phyloP scores from a whole-genome alignment of 2,329 filamentous ascomycete species.

The Phialophora tarda region DNA sequence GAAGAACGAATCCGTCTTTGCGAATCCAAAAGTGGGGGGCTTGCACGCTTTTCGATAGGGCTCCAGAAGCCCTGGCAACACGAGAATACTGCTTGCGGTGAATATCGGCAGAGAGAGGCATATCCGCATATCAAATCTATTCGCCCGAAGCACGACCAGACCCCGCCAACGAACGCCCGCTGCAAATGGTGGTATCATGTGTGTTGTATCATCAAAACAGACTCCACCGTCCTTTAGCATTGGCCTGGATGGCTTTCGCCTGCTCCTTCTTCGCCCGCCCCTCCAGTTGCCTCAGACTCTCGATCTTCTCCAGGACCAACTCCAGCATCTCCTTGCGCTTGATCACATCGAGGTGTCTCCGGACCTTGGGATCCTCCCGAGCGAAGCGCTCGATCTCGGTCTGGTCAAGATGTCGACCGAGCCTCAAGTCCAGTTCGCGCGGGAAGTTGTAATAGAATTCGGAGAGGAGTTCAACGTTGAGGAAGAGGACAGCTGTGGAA shows the following conservation, averaged over 20 bases:
- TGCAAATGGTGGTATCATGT: conserved; percentile 27
- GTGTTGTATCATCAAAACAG: conserved; percentile 46
- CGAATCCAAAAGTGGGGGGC: conserved; percentile 3
- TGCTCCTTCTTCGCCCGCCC: conserved; percentile 64
- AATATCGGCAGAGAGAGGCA: conserved; percentile 21
- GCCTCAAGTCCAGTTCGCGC: conserved; percentile 82
- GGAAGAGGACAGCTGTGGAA: conserved; percentile 91
- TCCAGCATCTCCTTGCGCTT: conserved; percentile 90
- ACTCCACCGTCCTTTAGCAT: conserved; percentile 51
- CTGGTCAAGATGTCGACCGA: conserved; percentile 78
- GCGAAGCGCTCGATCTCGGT: conserved; percentile 89
- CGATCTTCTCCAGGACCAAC: conserved; percentile 93
- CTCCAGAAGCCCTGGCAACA: neutral
- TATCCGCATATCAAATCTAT: conserved; percentile 25
- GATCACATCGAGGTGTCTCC: conserved; percentile 88
- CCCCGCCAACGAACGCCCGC: conserved; percentile 25
- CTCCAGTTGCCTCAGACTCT: conserved; percentile 83
- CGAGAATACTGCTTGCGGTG: neutral
- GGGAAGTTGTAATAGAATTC: conserved; percentile 99
- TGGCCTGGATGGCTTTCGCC: conserved; percentile 39
- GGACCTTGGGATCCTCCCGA: conserved; percentile 88
- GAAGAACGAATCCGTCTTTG: conserved; percentile 10
- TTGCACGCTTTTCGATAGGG: conserved; percentile 4
- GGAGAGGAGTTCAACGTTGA: conserved; percentile 93
- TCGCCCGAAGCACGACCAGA: conserved; percentile 3